Evolutionary conservation across 805 yeast species (phyloP).

Genomic region (Nakazawaea wickerhamii): DNA sequence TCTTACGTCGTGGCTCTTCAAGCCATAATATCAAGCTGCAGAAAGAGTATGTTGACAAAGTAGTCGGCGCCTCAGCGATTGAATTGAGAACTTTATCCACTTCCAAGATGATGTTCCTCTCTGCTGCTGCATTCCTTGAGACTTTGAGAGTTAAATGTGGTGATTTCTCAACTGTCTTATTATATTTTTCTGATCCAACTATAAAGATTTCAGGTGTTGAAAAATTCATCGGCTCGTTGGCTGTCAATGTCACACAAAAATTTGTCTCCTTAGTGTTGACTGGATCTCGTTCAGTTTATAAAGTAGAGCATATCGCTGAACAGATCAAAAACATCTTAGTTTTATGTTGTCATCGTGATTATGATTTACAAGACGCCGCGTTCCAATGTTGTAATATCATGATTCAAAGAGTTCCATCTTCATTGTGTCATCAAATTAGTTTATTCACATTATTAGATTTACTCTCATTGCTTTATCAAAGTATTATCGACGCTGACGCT

Average conservation of each 20-base stretch:
- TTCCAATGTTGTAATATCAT: constrained; percentile 68
- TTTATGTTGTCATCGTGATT: constrained; percentile 73
- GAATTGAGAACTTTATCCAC: constrained; percentile 54
- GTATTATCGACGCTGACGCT: constrained; percentile 77
- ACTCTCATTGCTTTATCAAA: constrained; percentile 68
- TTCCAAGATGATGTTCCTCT: constrained; percentile 80
- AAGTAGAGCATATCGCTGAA: constrained; percentile 52
- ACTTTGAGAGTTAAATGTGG: constrained; percentile 74
- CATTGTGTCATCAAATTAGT: constrained; percentile 69
- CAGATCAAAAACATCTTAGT: constrained; percentile 67
- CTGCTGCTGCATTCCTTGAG: constrained; percentile 79
- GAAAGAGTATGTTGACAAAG: constrained; percentile 48
- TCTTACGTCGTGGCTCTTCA: constrained; percentile 84
- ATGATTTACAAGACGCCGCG: constrained; percentile 72
- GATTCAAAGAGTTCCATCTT: constrained; percentile 63
- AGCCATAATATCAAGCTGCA: constrained; percentile 75
- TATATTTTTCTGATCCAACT: constrained; percentile 85
- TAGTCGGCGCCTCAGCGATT: constrained; percentile 45
- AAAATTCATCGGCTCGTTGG: constrained; percentile 59
- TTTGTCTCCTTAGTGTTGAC: constrained; percentile 47
- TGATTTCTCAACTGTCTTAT: constrained; percentile 68
- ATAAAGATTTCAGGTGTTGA: constrained; percentile 62
- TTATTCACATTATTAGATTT: constrained; percentile 79
- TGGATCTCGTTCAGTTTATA: constrained; percentile 51
- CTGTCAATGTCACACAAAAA: constrained; percentile 51